phyloP scores from a whole-genome alignment of 1,284 basidiomycete genomes.

The Meira miltonrushii region DNA sequence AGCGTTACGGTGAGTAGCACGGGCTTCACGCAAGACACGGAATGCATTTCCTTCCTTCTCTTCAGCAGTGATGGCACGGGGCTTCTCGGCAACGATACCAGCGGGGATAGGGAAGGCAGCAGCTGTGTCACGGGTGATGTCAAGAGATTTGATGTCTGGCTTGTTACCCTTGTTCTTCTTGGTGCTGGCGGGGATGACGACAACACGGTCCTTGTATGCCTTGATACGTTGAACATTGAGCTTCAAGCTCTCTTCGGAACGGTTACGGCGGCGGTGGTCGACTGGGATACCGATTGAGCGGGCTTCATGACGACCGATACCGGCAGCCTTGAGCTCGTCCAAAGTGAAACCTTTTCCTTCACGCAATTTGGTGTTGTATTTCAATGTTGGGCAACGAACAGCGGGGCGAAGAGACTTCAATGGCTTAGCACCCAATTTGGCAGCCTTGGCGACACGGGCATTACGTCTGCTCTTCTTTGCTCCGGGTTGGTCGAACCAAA shows the following conservation, averaged over 20 bases:
- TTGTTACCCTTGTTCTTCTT: constrained; percentile 87
- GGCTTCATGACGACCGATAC: constrained; percentile 89
- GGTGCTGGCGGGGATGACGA: constrained; percentile 74
- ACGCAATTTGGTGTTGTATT: constrained; percentile 97
- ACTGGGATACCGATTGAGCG: constrained; percentile 88
- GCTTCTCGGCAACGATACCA: constrained; percentile 67
- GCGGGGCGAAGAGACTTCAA: constrained; percentile 89
- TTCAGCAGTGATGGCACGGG: constrained; percentile 86
- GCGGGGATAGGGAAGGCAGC: constrained; percentile 60
- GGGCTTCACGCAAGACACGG: constrained; percentile 79
- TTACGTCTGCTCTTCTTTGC: constrained; percentile 93
- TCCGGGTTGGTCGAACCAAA: constrained; percentile 99
- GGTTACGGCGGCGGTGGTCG: constrained; percentile 93
- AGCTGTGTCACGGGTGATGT: constrained; percentile 64
- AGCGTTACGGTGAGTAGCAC: constrained; percentile 77
- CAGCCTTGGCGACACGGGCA: constrained; percentile 86
- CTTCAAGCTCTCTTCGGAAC: constrained; percentile 94
- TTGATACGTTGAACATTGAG: constrained; percentile 91
- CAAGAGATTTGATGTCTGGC: constrained; percentile 71
- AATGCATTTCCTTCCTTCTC: constrained; percentile 79
- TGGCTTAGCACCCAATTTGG: constrained; percentile 85
- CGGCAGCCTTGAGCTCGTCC: constrained; percentile 92
- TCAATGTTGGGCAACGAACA: constrained; percentile 90
- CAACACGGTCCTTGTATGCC: constrained; percentile 74
- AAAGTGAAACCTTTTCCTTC: constrained; percentile 96